Evolutionary conservation across 345 rosid genomes (phyloP), one percentile per base, ranked within the genome.

Genomic region (Syzygium aqueum): DNA sequence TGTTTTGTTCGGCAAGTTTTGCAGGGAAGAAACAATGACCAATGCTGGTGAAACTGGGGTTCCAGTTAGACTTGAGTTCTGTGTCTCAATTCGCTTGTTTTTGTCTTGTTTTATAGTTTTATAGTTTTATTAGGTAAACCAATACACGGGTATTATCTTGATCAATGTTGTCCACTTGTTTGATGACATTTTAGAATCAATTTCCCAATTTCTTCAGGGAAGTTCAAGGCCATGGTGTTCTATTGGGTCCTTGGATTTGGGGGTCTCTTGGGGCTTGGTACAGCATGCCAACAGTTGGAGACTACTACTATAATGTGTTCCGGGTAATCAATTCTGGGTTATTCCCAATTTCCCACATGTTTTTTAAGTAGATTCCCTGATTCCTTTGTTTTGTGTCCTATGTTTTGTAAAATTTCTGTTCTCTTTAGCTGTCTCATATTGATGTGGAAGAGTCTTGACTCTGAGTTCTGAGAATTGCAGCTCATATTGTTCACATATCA

Each of bases 201-300:
- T 77, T 85, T 52, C 57, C 11, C 14, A 49, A 19, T 51, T 84
- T 30, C 57, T 14, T 37, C 93, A 95, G 98, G 98, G 77, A 96
- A 92, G 86, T 86, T 25, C 84, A 89, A 91, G 88, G 98, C 96
- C 50, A 84, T 93, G 84, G 84, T 91, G 2, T 91, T 95, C 83
- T 96, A 98, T 86, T 95, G 96, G 95, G 51, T 95, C 88, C 96
- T 95, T 65, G 99, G 99, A 78, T 59, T 95, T 4, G 99, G 99
- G 99, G 99, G 50, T 89, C 97, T 17, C 94, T 95, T 11, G 87
- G 94, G 40, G 77, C 99, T 17, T 97, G 99, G 99, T 95, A 93
- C 89, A 95, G 98, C 88, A 92, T 97, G 95, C 89, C 95, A 19
- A 96, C 96, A 2, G 95, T 95, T 7, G 96, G 89, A 89, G 99